Conservation (phyloP, 1,284 basidiomycete species). For the Heterobasidion occidentale region DNA sequence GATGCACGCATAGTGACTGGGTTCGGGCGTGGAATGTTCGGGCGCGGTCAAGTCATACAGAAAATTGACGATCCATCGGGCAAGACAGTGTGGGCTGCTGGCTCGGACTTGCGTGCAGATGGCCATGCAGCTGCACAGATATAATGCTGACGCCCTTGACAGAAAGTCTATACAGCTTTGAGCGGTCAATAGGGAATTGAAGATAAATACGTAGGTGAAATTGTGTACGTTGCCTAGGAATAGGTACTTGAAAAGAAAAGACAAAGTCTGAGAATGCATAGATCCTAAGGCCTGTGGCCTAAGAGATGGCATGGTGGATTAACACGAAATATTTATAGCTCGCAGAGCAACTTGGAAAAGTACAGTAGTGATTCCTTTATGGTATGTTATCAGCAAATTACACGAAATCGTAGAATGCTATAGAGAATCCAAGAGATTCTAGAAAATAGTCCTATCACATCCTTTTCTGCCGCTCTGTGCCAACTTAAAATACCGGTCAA, state of each 20-base stretch:
- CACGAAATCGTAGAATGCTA: no score
- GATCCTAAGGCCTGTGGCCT: no score
- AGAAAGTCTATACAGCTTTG: background rate
- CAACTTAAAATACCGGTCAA: slow-evolving; percentile 32
- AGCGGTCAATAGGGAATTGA: background rate
- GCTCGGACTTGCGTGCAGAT: slow-evolving; percentile 82
- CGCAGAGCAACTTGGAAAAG: no score
- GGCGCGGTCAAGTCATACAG: slow-evolving; percentile 92
- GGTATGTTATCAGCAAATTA: no score
- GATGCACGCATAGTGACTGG: slow-evolving; percentile 59
- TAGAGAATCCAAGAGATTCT: no score
- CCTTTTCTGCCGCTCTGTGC: slow-evolving; percentile 61
- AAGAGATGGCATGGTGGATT: no score
- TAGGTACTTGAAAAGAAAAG: no score
- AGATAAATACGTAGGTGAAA: no score
- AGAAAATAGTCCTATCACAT: slow-evolving; percentile 36
- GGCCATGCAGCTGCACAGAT: slow-evolving; percentile 88
- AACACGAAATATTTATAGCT: no score
- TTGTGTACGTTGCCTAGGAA: no score
- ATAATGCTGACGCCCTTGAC: slow-evolving; percentile 23
- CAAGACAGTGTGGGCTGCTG: slow-evolving; percentile 77
- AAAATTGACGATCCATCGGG: slow-evolving; percentile 61
- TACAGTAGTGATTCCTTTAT: no score
- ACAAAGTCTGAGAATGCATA: no score
- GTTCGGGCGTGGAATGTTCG: slow-evolving; percentile 65